Conservation (phyloP, 306 rosid species). For the Citrullus colocynthis region DNA sequence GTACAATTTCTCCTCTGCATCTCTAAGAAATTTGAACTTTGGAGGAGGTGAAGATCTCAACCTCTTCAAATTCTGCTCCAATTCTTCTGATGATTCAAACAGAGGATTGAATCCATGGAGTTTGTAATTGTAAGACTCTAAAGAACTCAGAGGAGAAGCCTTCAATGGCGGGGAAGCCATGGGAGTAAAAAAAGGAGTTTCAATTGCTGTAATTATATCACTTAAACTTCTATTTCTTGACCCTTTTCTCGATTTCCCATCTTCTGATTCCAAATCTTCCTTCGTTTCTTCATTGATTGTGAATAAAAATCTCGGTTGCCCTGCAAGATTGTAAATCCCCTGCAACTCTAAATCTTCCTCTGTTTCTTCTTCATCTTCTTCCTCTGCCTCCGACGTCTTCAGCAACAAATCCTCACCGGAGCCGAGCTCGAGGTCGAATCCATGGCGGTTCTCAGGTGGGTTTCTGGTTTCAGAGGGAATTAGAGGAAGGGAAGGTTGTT, state of each 20-base stretch:
- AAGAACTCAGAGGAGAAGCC: constrained; percentile 25
- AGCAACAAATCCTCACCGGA: constrained; percentile 23
- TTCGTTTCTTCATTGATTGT: constrained; percentile 71
- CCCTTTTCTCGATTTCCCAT: constrained; percentile 55
- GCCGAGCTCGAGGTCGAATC: constrained; percentile 32
- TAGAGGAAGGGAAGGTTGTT: not conserved
- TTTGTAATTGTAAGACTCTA: constrained; percentile 39
- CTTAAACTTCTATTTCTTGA: constrained; percentile 62
- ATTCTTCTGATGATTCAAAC: constrained; percentile 42
- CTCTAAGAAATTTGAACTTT: constrained; percentile 67
- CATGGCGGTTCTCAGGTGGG: constrained; percentile 17
- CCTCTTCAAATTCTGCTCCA: constrained; percentile 26
- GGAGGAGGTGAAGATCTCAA: constrained; percentile 79
- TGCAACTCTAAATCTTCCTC: constrained; percentile 53
- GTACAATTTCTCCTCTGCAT: constrained; percentile 75
- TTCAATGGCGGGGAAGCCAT: constrained; percentile 42
- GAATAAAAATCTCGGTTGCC: constrained; percentile 82
- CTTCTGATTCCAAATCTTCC: constrained; percentile 81
- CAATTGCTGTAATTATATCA: constrained; percentile 36
- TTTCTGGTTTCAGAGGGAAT: not conserved
- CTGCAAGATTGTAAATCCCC: constrained; percentile 68
- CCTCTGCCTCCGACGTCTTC: constrained; percentile 36
- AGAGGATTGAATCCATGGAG: constrained; percentile 70
- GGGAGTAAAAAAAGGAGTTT: constrained; percentile 37
- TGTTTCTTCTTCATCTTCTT: not conserved